Conservation (phyloP, 2,329 filamentous ascomycete species). For the Pezicula rhizophila region DNA sequence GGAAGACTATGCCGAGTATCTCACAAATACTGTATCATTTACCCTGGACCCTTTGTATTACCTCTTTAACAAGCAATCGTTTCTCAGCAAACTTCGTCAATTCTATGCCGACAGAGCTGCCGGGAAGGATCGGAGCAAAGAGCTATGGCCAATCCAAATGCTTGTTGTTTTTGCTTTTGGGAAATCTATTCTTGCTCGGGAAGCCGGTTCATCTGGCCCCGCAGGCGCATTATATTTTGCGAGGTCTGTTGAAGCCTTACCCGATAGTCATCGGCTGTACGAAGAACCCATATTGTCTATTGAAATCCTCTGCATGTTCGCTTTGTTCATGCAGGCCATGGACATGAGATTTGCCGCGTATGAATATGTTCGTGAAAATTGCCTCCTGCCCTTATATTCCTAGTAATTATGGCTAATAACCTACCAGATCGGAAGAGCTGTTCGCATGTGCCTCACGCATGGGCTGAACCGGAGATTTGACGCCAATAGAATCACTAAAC, state of each 20-base stretch:
- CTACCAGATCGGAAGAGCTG: not conserved
- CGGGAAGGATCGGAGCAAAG: not conserved
- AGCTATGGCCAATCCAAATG: not conserved
- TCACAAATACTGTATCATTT: not conserved
- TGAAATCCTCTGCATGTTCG: slow-evolving; percentile 1
- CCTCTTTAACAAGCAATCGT: not conserved
- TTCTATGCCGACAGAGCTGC: not conserved
- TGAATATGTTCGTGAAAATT: not conserved
- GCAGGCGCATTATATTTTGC: not conserved
- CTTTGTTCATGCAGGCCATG: not conserved
- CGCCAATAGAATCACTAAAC: not conserved
- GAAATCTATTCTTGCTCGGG: not conserved
- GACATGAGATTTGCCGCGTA: not conserved
- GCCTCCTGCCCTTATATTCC: not conserved
- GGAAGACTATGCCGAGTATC: slow-evolving; percentile 1
- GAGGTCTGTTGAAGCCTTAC: not conserved
- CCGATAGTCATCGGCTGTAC: not conserved
- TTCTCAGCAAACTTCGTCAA: not conserved
- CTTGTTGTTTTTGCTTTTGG: not conserved
- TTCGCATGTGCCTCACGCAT: not conserved
- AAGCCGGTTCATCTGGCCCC: not conserved
- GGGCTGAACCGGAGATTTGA: not conserved
- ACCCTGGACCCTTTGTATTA: not conserved
- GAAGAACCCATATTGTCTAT: slow-evolving; percentile 1
- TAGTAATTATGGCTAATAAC: not conserved